phyloP scores from a whole-genome alignment of 805 yeast genomes.

The Peterozyma xylosa region DNA sequence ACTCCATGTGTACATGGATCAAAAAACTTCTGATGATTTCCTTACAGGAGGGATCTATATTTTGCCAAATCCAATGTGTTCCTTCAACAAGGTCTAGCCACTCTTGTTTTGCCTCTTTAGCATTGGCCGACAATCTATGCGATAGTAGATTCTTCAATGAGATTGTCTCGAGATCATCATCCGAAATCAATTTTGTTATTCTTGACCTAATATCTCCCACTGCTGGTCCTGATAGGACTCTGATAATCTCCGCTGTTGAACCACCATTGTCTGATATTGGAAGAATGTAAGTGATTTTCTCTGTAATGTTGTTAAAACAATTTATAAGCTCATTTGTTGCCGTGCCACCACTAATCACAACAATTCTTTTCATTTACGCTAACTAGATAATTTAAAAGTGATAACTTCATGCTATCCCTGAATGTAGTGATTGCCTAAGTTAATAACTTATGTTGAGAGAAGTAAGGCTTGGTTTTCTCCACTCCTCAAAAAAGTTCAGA shows the following conservation, averaged over 20 bases:
- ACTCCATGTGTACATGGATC: slow-evolving; percentile 71
- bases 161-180: slow-evolving; percentile 22
- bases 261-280: slow-evolving; percentile 95
- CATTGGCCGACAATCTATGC: slow-evolving; percentile 42
- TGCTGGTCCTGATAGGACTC: slow-evolving; percentile 92
- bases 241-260: slow-evolving; percentile 79
- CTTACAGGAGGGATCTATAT: slow-evolving; percentile 49
- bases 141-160: slow-evolving; percentile 30
- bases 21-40: slow-evolving; percentile 73
- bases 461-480: no score
- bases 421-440: no score
- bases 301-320: slow-evolving; percentile 38
- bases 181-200: slow-evolving; percentile 65
- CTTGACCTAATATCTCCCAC: slow-evolving; percentile 88
- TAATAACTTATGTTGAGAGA: no score
- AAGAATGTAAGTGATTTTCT: slow-evolving; percentile 53
- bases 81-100: slow-evolving; percentile 83
- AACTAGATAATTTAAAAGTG: no score
- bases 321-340: slow-evolving; percentile 78
- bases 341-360: slow-evolving; percentile 68
- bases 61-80: slow-evolving; percentile 59
- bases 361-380: no score
- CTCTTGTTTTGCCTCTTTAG: slow-evolving; percentile 49
- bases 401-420: no score
- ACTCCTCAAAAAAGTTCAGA: no score